These are phyloP conservation scores for Kwoniella dendrophila DNA, from an alignment of 768 basidiomycete species.

Conservation along the genomic window DNA sequence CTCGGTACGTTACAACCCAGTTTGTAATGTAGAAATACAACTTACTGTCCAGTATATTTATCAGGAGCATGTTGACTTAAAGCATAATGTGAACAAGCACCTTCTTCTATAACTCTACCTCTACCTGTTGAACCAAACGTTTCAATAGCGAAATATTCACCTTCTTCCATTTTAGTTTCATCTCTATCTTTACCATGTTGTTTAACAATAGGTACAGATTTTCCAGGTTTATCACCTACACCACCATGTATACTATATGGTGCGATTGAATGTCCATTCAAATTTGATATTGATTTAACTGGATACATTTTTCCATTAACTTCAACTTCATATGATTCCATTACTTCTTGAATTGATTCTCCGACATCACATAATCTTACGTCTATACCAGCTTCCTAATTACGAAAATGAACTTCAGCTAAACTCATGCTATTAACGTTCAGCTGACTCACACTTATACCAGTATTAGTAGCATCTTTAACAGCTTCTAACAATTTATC, in stretches of 20 bases:
- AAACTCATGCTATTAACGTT: neutral
- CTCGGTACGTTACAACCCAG: too few relatives aligned
- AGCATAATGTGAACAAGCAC: constrained; percentile 93
- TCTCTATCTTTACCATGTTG: constrained; percentile 65
- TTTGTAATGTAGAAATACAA: constrained; percentile 8
- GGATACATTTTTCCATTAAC: constrained; percentile 79
- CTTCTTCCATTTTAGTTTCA: constrained; percentile 97
- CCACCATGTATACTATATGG: constrained; percentile 85
- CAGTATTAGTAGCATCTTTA: constrained; percentile 89
- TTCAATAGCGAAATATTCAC: constrained; percentile 98
- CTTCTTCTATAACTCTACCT: constrained; percentile 81
- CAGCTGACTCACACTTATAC: constrained; percentile 68
- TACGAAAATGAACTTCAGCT: neutral
- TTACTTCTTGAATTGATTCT: constrained; percentile 91
- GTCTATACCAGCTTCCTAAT: constrained; percentile 93
- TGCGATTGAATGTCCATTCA: constrained; percentile 92
- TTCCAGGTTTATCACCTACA: constrained; percentile 59
- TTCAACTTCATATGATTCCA: constrained; percentile 98
- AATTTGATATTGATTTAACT: constrained; percentile 92
- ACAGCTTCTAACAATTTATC: constrained; percentile 87
- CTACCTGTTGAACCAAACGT: constrained; percentile 97
- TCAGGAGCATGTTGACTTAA: constrained; percentile 45
- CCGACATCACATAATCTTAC: constrained; percentile 89
- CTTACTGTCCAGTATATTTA: constrained; percentile 64
- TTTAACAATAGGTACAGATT: constrained; percentile 86